A percentile compares a stretch with the other conserved stretches of the same genome.
Evolutionary conservation across 2,329 filamentous ascomycete genomes (phyloP).

Genomic region (Monosporascus sp.): DNA sequence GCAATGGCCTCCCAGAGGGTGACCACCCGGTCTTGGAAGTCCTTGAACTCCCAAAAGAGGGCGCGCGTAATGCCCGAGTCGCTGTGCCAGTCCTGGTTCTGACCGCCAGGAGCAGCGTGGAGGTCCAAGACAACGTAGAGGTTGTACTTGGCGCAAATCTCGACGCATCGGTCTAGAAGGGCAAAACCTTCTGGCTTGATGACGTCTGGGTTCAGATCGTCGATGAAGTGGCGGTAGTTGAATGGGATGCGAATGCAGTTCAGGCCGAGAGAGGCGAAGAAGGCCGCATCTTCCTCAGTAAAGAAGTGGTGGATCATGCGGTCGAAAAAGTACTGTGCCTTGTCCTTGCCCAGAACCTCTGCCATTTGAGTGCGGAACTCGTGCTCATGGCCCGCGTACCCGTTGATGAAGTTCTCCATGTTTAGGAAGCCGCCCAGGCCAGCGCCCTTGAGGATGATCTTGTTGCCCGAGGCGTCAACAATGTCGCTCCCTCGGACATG

Average conservation of each 20-base stretch:
- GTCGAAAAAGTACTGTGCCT: constrained; percentile 53
- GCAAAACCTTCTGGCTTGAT: constrained; percentile 41
- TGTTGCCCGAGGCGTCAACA: constrained; percentile 33
- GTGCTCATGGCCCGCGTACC: constrained; percentile 50
- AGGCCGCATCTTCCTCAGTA: constrained; percentile 47
- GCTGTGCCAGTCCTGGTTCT: constrained; percentile 12
- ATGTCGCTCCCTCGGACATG: constrained; percentile 14
- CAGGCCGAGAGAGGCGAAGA: constrained; percentile 47
- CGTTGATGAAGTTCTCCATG: constrained; percentile 56
- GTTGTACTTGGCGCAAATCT: constrained; percentile 33
- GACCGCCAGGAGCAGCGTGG: constrained; percentile 36
- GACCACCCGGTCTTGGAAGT: constrained; percentile 35
- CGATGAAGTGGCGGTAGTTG: constrained; percentile 51
- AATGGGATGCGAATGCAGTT: constrained; percentile 56
- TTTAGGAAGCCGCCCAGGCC: constrained; percentile 27
- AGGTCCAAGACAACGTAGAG: constrained; percentile 38
- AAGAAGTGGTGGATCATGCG: constrained; percentile 51
- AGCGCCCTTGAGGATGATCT: constrained; percentile 39
- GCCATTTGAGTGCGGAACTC: constrained; percentile 47
- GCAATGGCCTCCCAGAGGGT: constrained; percentile 33
- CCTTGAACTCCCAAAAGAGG: constrained; percentile 37
- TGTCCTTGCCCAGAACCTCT: constrained; percentile 46
- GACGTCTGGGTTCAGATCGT: constrained; percentile 41
- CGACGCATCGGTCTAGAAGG: constrained; percentile 40
- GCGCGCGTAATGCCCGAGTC: constrained; percentile 30